Base-by-base conservation (phyloP, 345 rosid genomes). In the Sonneratia alba region DNA sequence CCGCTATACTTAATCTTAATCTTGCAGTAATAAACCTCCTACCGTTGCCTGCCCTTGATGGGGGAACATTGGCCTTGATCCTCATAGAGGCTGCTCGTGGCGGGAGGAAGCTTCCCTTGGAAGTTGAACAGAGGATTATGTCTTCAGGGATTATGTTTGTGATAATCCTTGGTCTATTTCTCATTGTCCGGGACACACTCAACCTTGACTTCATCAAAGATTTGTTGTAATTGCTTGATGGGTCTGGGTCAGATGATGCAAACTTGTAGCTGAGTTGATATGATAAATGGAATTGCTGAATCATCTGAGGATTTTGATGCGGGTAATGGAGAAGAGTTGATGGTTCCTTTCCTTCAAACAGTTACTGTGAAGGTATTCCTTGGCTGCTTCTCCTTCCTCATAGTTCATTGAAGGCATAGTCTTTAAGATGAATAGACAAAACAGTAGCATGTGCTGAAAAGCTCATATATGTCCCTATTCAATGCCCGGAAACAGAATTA, bases 1-100 rank as follows among this genome's bases (percentile, higher is more conserved):
- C 96, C 2, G 98, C 98, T 7, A 77, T 91, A 51, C 86, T 91
- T 38, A 94, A 91, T 81, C 70, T 91, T 38, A 91, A 94, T 75
- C 96, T 94, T 67, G 97, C 98, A 1, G 90, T 91, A 66, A 89
- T 94, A 70, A 91, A 91, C 71, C 91, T 91, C 61, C 87, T 91
- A 70, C 97, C 98, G 1, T 82, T 94, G 73, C 98, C 98, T 74
- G 98, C 98, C 55, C 78, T 90, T 19, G 97, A 94, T 67, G 98
- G 98, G 45, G 98, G 98, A 37, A 81, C 97, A 1, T 77, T 91
- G 84, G 98, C 98, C 53, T 82, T 91, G 80, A 86, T 94, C 81
- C 83, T 91, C 51, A 24, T 94, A 53, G 98, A 94, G 83, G 92
- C 96, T 6, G 93, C 85, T 47, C 79, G 97, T 77, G 96, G 97